Percentiles rank a stretch among this genome's conserved stretches.
Evolutionary conservation across 129 eudicot species (phyloP).

Genomic region (Pulicaria dysenterica): DNA sequence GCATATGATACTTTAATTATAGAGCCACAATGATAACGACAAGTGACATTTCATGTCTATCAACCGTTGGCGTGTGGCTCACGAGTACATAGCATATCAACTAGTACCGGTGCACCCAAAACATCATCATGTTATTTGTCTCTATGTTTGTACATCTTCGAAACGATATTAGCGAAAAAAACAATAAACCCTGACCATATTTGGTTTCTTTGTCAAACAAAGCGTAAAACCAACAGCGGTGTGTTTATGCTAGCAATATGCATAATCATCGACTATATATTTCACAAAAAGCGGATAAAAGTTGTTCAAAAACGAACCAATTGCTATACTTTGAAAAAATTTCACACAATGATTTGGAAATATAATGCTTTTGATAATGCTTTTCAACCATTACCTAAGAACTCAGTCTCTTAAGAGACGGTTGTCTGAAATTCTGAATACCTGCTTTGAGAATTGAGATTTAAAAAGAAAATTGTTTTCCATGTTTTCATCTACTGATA

Average conservation of each 20-base stretch:
- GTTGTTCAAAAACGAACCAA: neutral
- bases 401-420: neutral
- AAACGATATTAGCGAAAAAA: slow-evolving; percentile 6
- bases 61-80: slow-evolving; percentile 14
- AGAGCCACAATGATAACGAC: slow-evolving; percentile 26
- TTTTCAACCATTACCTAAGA: too few species aligned
- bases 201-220: slow-evolving; percentile 16
- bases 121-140: slow-evolving; percentile 22
- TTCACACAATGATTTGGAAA: neutral
- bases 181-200: neutral
- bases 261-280: neutral
- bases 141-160: neutral
- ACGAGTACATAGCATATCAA: slow-evolving; percentile 1
- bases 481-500: neutral
- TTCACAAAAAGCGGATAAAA: neutral
- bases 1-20: slow-evolving; percentile 28
- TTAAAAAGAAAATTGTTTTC: too few species aligned
- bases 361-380: neutral
- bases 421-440: too few species aligned
- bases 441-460: too few species aligned
- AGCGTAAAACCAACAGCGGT: neutral
- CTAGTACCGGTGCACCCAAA: neutral
- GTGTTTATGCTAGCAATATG: too few species aligned
- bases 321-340: neutral
- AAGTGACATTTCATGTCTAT: slow-evolving; percentile 36